These are phyloP conservation scores for Penicillium bialowiezense DNA, from an alignment of 495 filamentous ascomycete species.

Conservation along the genomic window DNA sequence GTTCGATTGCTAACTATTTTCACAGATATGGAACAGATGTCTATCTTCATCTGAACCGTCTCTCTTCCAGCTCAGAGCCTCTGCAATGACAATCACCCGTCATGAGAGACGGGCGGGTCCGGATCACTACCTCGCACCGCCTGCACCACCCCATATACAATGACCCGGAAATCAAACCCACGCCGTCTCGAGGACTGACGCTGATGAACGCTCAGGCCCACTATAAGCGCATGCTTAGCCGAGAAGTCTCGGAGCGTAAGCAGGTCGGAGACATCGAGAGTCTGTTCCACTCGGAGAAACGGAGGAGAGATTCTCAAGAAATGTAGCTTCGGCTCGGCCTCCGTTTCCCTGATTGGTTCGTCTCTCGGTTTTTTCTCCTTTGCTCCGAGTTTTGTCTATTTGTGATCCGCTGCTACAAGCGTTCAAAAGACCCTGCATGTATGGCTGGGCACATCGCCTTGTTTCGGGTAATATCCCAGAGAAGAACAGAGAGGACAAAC, in stretches of 20 bases:
- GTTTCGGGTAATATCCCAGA: constrained; percentile 4
- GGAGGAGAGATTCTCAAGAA: constrained; percentile 21
- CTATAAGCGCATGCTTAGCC: constrained; percentile 48
- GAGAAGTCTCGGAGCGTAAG: constrained; percentile 77
- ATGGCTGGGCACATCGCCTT: not conserved
- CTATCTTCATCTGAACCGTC: constrained; percentile 93
- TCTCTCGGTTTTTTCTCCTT: not conserved
- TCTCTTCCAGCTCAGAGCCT: constrained; percentile 93
- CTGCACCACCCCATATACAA: constrained; percentile 43
- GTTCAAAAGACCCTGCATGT: not conserved
- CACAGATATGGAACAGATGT: constrained; percentile 96
- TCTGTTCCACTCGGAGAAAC: constrained; percentile 43
- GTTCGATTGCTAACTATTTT: constrained; percentile 6
- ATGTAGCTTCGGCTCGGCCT: constrained; percentile 7
- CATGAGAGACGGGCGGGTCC: constrained; percentile 72
- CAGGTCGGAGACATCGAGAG: constrained; percentile 82
- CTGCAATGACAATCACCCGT: constrained; percentile 98
- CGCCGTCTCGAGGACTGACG: constrained; percentile 81
- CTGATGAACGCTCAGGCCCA: constrained; percentile 60
- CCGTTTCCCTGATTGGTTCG: not conserved
- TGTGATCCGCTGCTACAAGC: too few relatives aligned
- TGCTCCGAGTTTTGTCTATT: not conserved
- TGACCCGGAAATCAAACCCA: constrained; percentile 33
- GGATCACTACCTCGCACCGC: constrained; percentile 46
- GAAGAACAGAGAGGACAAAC: constrained; percentile 1